Evolutionary conservation across 2,329 filamentous ascomycete species (phyloP).

Genomic region (Graphilbum sp.): DNA sequence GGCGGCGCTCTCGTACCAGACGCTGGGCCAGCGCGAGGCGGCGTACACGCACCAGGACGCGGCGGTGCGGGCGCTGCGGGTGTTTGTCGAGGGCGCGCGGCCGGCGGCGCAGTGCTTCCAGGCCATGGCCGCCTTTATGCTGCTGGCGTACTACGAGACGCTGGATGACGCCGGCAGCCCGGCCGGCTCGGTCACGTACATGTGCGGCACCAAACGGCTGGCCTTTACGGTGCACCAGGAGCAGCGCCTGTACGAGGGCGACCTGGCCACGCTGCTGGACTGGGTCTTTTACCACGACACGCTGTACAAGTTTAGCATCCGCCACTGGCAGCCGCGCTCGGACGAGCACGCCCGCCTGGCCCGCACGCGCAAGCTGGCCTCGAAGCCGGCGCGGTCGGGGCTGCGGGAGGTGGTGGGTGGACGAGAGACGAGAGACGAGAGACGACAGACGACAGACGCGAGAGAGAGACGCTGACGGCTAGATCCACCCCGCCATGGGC

Average conservation of each 20-base stretch:
- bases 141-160: conserved; percentile 9
- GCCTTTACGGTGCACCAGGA: conserved; percentile 3
- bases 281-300: conserved; percentile 11
- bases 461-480: conserved; percentile 5
- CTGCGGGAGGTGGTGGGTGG: neutral
- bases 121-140: conserved; percentile 10
- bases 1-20: conserved; percentile 8
- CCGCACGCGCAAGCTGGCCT: neutral
- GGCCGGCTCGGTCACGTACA: conserved; percentile 6
- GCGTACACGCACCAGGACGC: conserved; percentile 5
- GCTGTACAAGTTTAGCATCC: conserved; percentile 11
- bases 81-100: conserved; percentile 1
- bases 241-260: conserved; percentile 8
- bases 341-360: conserved; percentile 2
- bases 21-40: conserved; percentile 2
- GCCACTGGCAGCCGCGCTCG: conserved; percentile 8
- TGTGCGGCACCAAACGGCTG: conserved; percentile 9
- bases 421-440: no score
- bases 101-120: conserved; percentile 4
- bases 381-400: neutral
- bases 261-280: conserved; percentile 8
- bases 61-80: conserved; percentile 6
- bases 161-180: conserved; percentile 3
- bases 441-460: no score
- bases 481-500: conserved; percentile 5